Evolutionary conservation across 2,329 filamentous ascomycete species (phyloP).

Genomic region (Paramyrothecium sp.): DNA sequence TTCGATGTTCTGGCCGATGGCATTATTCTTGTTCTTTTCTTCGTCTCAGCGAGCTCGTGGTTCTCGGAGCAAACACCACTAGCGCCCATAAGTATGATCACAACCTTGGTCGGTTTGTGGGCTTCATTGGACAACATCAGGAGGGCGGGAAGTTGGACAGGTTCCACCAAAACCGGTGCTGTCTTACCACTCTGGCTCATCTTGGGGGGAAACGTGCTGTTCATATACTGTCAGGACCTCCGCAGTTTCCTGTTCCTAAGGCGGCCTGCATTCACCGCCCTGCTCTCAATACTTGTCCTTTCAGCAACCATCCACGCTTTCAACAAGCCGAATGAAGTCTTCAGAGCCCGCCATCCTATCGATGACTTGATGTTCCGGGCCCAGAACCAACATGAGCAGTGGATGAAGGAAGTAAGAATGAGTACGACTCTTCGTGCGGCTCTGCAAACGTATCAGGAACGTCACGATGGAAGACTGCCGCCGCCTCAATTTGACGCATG

Average conservation of each 20-base stretch:
- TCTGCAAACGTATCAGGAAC: conserved; percentile 47
- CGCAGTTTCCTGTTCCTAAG: conserved; percentile 41
- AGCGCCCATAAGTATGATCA: conserved; percentile 39
- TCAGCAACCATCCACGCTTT: conserved; percentile 34
- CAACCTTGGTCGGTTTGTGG: conserved; percentile 39
- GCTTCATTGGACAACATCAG: conserved; percentile 33
- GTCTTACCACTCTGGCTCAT: conserved; percentile 38
- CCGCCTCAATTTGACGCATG: conserved; percentile 82
- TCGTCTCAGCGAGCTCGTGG: conserved; percentile 44
- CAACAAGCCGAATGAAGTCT: conserved; percentile 25
- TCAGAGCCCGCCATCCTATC: conserved; percentile 41
- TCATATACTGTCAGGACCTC: conserved; percentile 42
- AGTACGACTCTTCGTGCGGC: conserved; percentile 48
- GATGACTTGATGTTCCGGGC: conserved; percentile 48
- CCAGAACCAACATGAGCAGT: conserved; percentile 46
- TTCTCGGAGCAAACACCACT: conserved; percentile 45
- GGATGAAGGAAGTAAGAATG: conserved; percentile 44
- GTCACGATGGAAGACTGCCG: conserved; percentile 63
- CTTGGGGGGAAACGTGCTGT: conserved; percentile 38
- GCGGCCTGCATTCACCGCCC: conserved; percentile 35
- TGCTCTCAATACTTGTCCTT: conserved; percentile 36
- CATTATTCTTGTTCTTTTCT: conserved; percentile 39
- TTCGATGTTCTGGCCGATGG: conserved; percentile 50
- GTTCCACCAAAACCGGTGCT: conserved; percentile 32
- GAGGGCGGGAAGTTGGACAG: conserved; percentile 43